Conservation (phyloP, 2,329 filamentous ascomycete genomes). For the Colletotrichum camelliae region DNA sequence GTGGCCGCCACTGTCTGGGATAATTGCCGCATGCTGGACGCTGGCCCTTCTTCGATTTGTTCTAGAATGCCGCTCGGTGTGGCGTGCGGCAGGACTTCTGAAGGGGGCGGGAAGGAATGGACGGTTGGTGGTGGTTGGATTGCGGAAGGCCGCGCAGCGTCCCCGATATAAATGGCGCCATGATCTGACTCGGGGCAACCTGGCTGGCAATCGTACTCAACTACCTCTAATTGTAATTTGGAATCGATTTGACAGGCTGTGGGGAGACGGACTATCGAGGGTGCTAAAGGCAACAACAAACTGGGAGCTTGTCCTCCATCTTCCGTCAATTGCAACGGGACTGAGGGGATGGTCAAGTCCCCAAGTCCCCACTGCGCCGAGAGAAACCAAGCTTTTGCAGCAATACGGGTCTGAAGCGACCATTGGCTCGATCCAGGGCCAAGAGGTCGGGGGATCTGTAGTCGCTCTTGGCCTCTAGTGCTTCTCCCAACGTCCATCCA, state of each 20-base stretch:
- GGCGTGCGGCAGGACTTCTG: neutral
- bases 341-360: neutral
- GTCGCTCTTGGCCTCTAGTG: neutral
- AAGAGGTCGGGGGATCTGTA: neutral
- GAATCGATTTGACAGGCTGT: neutral
- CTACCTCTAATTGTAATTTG: neutral
- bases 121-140: neutral
- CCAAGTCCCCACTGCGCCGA: neutral
- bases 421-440: neutral
- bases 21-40: neutral
- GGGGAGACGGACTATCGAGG: neutral
- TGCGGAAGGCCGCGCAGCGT: neutral
- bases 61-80: conserved; percentile 3
- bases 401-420: neutral
- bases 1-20: neutral
- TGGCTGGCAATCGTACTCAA: neutral
- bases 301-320: neutral
- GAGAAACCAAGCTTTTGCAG: conserved; percentile 10
- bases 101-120: neutral
- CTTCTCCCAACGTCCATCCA: neutral
- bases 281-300: neutral
- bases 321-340: neutral
- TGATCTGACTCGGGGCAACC: neutral
- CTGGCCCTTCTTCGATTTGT: neutral
- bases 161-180: neutral